These are phyloP conservation scores for Grosmannia serpens DNA, from an alignment of 2,329 filamentous ascomycete genomes.

Conservation along the genomic window DNA sequence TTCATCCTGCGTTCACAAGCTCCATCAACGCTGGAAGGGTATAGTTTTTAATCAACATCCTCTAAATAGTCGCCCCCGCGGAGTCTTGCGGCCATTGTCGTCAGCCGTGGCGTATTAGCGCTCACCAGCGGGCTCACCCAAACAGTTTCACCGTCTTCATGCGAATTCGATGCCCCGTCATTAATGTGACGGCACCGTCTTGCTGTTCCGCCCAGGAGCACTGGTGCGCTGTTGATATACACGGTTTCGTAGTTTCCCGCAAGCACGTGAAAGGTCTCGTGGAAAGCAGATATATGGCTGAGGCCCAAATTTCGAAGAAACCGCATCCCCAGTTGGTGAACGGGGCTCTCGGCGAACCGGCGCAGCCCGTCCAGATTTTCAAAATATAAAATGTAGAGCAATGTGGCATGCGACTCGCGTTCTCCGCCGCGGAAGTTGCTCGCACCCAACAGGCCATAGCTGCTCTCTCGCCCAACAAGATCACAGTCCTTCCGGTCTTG, in stretches of 20 bases:
- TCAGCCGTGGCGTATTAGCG: conserved; percentile 5
- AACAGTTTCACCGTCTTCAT: not conserved
- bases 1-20: too few species aligned
- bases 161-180: not conserved
- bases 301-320: conserved; percentile 5
- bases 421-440: conserved; percentile 25
- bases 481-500: conserved; percentile 15
- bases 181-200: not conserved
- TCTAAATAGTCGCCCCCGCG: not conserved
- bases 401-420: conserved; percentile 9
- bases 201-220: conserved; percentile 5
- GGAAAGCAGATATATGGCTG: conserved; percentile 11
- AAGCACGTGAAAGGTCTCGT: conserved; percentile 13
- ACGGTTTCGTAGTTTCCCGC: conserved; percentile 10
- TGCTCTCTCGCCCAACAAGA: not conserved
- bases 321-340: conserved; percentile 6
- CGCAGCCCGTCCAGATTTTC: conserved; percentile 10
- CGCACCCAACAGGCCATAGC: conserved; percentile 34
- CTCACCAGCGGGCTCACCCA: conserved; percentile 11
- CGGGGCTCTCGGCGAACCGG: conserved; percentile 8
- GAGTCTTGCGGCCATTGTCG: conserved; percentile 9
- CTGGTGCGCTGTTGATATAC: conserved; percentile 12
- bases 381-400: conserved; percentile 14
- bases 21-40: too few species aligned
- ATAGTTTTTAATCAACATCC: not conserved